Conservation (phyloP, 768 basidiomycete genomes). For the Russula olivacea region DNA sequence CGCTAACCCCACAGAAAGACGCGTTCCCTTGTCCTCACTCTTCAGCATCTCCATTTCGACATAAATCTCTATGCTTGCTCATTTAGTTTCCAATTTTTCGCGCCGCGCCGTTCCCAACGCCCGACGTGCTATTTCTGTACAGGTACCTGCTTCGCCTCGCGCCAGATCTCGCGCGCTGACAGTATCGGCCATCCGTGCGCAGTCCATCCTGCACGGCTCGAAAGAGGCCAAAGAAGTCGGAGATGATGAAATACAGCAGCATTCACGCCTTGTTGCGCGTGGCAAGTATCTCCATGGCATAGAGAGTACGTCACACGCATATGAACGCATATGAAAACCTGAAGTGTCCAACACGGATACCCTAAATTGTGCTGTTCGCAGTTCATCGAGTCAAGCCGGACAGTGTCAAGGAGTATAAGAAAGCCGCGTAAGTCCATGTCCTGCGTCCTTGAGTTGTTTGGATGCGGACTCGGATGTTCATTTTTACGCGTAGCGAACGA, state of each 20-base stretch:
- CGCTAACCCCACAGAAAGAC: neutral
- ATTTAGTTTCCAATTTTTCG: slow-evolving; percentile 25
- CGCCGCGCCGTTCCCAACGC: slow-evolving; percentile 21
- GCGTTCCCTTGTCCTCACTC: neutral
- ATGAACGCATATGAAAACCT: no score
- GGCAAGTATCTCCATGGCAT: slow-evolving; percentile 93
- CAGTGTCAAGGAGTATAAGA: slow-evolving; percentile 75
- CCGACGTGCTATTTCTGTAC: slow-evolving; percentile 31
- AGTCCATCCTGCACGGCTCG: slow-evolving; percentile 92
- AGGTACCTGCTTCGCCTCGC: slow-evolving; percentile 29
- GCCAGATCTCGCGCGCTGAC: slow-evolving; percentile 25
- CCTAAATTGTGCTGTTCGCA: slow-evolving; percentile 32
- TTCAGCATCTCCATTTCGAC: neutral
- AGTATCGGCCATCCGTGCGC: slow-evolving; percentile 27
- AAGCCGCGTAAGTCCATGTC: slow-evolving; percentile 61
- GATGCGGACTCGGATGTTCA: slow-evolving; percentile 2
- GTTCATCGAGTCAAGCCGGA: slow-evolving; percentile 85
- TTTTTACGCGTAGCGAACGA: slow-evolving; percentile 48
- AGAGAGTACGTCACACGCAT: slow-evolving; percentile 52
- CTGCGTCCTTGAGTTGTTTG: neutral
- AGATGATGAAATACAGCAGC: slow-evolving; percentile 68
- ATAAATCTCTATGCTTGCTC: slow-evolving; percentile 26
- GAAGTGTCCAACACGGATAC: slow-evolving; percentile 1
- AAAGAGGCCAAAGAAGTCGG: slow-evolving; percentile 82
- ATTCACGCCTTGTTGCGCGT: slow-evolving; percentile 82